Conservation (phyloP, 1,284 basidiomycete genomes). For the Cystobasidiaceae sp. region DNA sequence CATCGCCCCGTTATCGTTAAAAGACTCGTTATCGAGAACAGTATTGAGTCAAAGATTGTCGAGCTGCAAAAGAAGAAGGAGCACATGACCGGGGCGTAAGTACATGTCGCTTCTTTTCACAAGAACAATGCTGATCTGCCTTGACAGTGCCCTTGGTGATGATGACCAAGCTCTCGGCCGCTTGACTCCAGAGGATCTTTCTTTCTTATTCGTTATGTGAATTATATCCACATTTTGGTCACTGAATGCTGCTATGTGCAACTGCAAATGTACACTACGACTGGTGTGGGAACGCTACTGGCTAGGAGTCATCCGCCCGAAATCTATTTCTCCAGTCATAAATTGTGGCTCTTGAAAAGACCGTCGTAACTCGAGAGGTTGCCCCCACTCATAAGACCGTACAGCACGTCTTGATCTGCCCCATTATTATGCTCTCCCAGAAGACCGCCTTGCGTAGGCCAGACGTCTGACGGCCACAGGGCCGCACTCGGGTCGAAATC, state of each 20-base stretch:
- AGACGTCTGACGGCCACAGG: not conserved
- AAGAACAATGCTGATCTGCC: no score
- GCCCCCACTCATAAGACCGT: not conserved
- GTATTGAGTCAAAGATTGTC: slow-evolving; percentile 84
- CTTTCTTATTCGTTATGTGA: slow-evolving; percentile 45
- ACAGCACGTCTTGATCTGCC: not conserved
- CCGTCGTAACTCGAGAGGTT: not conserved
- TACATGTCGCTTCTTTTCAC: not conserved
- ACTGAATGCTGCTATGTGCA: no score
- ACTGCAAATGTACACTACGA: no score
- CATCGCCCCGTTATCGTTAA: slow-evolving; percentile 86
- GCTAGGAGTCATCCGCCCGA: no score
- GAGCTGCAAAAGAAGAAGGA: slow-evolving; percentile 92
- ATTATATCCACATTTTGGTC: no score
- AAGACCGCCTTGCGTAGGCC: not conserved
- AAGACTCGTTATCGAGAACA: slow-evolving; percentile 91
- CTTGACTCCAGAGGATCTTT: slow-evolving; percentile 78
- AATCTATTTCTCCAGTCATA: no score
- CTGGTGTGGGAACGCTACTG: no score
- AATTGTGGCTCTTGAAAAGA: not conserved
- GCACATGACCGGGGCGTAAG: slow-evolving; percentile 72
- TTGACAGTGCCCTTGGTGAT: slow-evolving; percentile 39
- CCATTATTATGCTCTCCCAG: slow-evolving; percentile 33
- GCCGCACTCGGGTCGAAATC: not conserved
- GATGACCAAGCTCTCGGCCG: slow-evolving; percentile 67